Base-by-base conservation (phyloP, 768 basidiomycete genomes). In the Tubosaeta sp. region DNA sequence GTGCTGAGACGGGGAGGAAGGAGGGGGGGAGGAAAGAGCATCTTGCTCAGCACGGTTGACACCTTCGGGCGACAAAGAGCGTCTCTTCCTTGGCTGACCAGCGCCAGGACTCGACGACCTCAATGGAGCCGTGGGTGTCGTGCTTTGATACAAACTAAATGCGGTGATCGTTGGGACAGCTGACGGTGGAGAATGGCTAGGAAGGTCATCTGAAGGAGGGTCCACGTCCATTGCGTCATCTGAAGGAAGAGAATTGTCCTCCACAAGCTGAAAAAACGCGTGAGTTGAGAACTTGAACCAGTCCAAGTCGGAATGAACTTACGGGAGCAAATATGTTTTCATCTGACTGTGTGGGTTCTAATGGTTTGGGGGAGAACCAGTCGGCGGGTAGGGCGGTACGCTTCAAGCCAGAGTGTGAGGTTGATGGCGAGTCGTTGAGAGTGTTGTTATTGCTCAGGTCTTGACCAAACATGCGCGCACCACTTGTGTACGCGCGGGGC, bases 201-300 rank as follows among this genome's bases (percentile, higher is more conserved):
- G 48, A 59, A 66, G 49, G 67, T 62, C 21, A 41, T 72, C 76
- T 18, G 79, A 79, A 45, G 61, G 62, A 16, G 78, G 76, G 63
- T 92, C 90, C 31, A 91, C 77, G 56, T 92, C 90, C 90, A 91
- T 92, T 27, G 83, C 84, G 66, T 88, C 77, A 58, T 82, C 79
- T 38, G 70, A 71, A 25, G 77, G 74, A 22, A 73, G 62, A 45
- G 79, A 77, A 9, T 71, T 69, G 39, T 69, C 64, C 53, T 69
- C 68, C 16, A 40, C 14, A 14, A 71, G 69, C 72, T 75, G 50
- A 44, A 44, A 29, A 32, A 29, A 25, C 27, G 7, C 31, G 27
- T 66, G 11, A 70, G 62, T 39, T 39, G 18, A 39, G 39, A 11
- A n/a, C n/a, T 19, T 27, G 30, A 36, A 32, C 12, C 14, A 30